Evolutionary conservation across 2,329 filamentous ascomycete species (phyloP).

Genomic region (Colletotrichum australisinense): DNA sequence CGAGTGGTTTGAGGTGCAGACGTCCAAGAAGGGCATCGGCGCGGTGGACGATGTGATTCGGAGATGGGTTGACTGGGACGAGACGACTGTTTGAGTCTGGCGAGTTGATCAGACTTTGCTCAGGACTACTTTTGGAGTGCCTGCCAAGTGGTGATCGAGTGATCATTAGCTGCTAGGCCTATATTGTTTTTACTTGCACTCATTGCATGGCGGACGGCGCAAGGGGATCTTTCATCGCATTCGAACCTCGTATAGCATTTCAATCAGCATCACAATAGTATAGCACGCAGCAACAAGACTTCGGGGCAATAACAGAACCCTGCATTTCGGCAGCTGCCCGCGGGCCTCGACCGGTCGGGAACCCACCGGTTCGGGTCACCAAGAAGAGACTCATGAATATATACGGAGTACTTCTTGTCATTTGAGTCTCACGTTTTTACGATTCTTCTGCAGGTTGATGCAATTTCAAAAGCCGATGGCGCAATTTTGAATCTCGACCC

Average conservation of each 20-base stretch:
- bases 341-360: neutral
- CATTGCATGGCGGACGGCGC: constrained; percentile 11
- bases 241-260: neutral
- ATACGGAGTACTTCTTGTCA: neutral
- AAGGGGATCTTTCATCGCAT: neutral
- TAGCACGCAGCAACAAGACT: neutral
- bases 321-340: neutral
- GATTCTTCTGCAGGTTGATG: neutral
- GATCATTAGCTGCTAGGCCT: neutral
- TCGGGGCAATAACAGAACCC: constrained; percentile 17
- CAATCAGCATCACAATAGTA: neutral
- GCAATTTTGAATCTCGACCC: constrained; percentile 1
- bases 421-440: neutral
- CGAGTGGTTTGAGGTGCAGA: constrained; percentile 95
- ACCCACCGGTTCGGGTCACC: neutral
- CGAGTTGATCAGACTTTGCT: neutral
- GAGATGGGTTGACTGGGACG: constrained; percentile 89
- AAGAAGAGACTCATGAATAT: neutral
- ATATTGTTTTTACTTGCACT: neutral
- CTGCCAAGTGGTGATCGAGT: neutral
- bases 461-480: constrained; percentile 29
- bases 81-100: constrained; percentile 48
- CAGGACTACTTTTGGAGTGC: neutral
- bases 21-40: constrained; percentile 75
- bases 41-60: constrained; percentile 77